Evolutionary conservation across 75 land plant species (phyloP).

Genomic region (Adiantum capillusveneris): DNA sequence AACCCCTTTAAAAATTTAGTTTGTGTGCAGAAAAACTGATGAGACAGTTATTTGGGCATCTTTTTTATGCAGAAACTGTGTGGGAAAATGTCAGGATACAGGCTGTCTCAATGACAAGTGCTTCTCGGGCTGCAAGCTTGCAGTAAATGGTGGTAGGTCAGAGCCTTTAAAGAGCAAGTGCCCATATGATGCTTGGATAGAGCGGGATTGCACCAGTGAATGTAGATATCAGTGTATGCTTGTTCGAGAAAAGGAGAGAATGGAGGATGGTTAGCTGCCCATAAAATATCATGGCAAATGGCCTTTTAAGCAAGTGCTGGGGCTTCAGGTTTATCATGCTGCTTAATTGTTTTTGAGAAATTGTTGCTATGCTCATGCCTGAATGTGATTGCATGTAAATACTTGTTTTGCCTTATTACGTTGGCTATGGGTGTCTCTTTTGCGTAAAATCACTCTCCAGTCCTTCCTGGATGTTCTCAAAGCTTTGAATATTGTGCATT

Average conservation of each 20-base stretch:
- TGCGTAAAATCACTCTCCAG: no score
- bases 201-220: slow-evolving; percentile 87
- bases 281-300: slow-evolving; percentile 96
- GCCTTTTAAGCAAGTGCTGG: slow-evolving; percentile 78
- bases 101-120: slow-evolving; percentile 66
- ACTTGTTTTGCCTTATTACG: no score
- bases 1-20: no score
- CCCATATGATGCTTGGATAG: slow-evolving; percentile 65
- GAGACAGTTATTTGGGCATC: no score
- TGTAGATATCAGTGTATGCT: slow-evolving; percentile 86
- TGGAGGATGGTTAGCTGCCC: slow-evolving; percentile 50
- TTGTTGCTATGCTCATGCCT: no score
- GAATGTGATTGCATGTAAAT: no score
- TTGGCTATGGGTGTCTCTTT: no score
- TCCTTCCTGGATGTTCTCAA: no score
- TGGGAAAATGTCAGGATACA: slow-evolving; percentile 63
- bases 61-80: slow-evolving; percentile 74
- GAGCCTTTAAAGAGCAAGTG: slow-evolving; percentile 47
- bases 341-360: no score
- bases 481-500: no score
- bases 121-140: slow-evolving; percentile 57
- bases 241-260: slow-evolving; percentile 54
- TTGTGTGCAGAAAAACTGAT: no score
- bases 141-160: slow-evolving; percentile 35
- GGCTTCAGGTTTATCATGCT: slow-evolving; percentile 98